Evolutionary conservation across 208 protist genomes (phyloP).

Genomic region (Balamuthia mandrillaris): DNA sequence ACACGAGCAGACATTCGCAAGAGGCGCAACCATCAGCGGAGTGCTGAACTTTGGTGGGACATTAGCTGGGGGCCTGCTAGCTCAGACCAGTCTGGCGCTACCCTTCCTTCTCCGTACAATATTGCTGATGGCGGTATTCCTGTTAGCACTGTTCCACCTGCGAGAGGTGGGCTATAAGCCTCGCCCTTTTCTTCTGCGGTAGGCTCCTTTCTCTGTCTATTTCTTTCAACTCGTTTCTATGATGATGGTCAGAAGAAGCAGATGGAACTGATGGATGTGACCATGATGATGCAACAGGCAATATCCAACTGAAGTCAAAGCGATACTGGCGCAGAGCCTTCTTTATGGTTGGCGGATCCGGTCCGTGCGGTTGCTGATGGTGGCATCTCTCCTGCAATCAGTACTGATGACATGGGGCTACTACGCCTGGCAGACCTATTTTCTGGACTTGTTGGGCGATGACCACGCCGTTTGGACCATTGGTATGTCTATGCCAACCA

Average conservation of each 20-base stretch:
- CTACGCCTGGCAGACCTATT: not conserved
- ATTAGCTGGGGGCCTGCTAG: not conserved
- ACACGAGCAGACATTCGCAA: not conserved
- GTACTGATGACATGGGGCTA: not conserved
- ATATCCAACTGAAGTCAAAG: not conserved
- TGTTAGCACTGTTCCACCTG: not conserved
- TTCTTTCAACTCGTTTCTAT: not conserved
- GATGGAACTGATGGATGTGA: not conserved
- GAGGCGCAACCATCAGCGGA: not conserved
- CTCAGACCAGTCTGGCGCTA: not conserved
- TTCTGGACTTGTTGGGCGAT: not conserved
- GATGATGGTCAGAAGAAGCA: not conserved
- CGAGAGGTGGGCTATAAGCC: not conserved
- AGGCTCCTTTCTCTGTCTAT: no score
- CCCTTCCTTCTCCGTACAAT: not conserved
- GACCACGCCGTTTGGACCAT: not conserved
- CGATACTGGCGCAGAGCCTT: not conserved
- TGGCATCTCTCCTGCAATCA: not conserved
- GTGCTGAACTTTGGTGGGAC: not conserved
- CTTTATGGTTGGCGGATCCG: not conserved
- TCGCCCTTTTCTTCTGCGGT: not conserved
- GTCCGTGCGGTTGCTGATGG: not conserved
- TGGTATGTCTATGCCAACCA: no score
- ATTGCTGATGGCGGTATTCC: not conserved
- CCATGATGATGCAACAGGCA: not conserved